Evolutionary conservation across 2,329 filamentous ascomycete species (phyloP).

Genomic region (Colletotrichum lindemuthianum): DNA sequence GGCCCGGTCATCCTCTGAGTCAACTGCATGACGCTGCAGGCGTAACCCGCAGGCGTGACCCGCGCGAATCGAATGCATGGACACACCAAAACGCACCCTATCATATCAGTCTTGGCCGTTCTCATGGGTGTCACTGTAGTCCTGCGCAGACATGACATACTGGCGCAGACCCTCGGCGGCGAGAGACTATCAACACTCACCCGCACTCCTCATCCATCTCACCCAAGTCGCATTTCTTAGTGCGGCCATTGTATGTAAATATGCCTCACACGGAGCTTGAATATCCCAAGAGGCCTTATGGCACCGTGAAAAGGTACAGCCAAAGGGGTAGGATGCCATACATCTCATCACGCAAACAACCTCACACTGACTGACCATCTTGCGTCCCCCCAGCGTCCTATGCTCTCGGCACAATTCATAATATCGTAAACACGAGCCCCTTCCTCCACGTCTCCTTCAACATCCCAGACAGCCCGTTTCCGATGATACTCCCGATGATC

Average conservation of each 20-base stretch:
- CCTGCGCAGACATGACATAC: too few relatives aligned
- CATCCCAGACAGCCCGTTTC: conserved; percentile 72
- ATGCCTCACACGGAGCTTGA: conserved; percentile 59
- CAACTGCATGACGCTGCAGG: conserved; percentile 1
- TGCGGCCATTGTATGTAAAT: not conserved
- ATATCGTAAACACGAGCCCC: conserved; percentile 77
- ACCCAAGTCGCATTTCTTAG: too few relatives aligned
- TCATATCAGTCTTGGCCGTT: too few relatives aligned
- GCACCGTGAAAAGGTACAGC: conserved; percentile 74
- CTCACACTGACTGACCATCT: not conserved
- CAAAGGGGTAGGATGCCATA: conserved; percentile 60
- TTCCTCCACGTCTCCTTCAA: conserved; percentile 86
- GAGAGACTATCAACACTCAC: too few relatives aligned
- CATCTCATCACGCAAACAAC: not conserved
- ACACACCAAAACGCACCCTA: too few relatives aligned
- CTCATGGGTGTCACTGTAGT: too few relatives aligned
- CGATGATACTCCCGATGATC: conserved; percentile 85
- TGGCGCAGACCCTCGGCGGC: too few relatives aligned
- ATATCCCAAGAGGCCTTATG: conserved; percentile 72
- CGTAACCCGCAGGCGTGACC: not conserved
- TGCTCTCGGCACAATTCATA: conserved; percentile 76
- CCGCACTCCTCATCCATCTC: too few relatives aligned
- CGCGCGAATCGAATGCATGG: too few relatives aligned
- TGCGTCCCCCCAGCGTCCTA: conserved; percentile 68
- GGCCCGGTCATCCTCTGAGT: conserved; percentile 9